Evolutionary conservation across 352 stramenopile genomes (phyloP).

Genomic region (Phytophthora melonis): DNA sequence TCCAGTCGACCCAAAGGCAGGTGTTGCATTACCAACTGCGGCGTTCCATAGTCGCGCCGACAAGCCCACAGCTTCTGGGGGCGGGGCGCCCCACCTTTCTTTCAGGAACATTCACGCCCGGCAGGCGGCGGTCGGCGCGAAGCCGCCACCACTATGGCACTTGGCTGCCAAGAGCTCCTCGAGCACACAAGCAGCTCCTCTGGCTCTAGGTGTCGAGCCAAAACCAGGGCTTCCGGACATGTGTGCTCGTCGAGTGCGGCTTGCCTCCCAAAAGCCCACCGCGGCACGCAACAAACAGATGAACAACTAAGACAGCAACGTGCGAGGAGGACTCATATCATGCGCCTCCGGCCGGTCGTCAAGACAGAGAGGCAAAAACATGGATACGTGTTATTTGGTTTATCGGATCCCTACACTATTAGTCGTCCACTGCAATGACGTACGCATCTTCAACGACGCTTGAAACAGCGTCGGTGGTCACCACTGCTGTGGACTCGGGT

Average conservation of each 20-base stretch:
- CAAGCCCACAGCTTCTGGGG: constrained; percentile 27
- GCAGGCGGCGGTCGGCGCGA: constrained; percentile 22
- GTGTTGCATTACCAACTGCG: constrained; percentile 35
- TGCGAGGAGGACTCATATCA: constrained; percentile 22
- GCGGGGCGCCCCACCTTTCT: constrained; percentile 22
- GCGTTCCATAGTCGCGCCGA: constrained; percentile 23
- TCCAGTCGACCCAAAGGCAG: constrained; percentile 25
- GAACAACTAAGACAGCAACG: constrained; percentile 33
- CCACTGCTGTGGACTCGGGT: background rate
- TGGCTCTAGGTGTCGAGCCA: constrained; percentile 24
- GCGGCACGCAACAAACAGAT: constrained; percentile 31
- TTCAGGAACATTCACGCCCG: constrained; percentile 34
- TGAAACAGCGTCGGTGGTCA: constrained; percentile 2
- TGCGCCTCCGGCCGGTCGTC: background rate
- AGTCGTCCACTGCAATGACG: constrained; percentile 50
- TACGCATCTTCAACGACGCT: constrained; percentile 48
- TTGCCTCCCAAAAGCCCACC: constrained; percentile 16
- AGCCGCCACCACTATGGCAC: background rate
- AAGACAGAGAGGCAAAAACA: background rate
- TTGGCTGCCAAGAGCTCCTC: constrained; percentile 17
- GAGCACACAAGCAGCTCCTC: constrained; percentile 31
- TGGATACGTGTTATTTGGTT: too few species aligned
- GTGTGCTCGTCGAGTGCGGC: constrained; percentile 1
- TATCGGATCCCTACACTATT: constrained; percentile 21
- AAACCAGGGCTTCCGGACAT: constrained; percentile 23